phyloP scores from a whole-genome alignment of 305 asterid species.

The Rubia balearica region DNA sequence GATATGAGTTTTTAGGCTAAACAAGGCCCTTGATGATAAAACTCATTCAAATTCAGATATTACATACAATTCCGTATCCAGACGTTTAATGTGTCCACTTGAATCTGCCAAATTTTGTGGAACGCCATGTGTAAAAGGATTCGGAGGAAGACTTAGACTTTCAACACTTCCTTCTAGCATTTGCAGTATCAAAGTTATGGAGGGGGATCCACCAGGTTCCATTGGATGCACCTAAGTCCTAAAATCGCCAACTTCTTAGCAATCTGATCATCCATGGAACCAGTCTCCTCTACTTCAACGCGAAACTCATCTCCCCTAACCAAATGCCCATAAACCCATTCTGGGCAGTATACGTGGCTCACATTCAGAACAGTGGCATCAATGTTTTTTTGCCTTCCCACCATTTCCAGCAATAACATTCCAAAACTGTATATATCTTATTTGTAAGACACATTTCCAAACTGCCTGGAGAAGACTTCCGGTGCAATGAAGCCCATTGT shows the following conservation, averaged over 20 bases:
- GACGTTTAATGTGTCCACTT: background rate
- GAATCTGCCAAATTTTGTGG: background rate
- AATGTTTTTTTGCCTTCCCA: background rate
- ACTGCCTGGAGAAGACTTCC: conserved; percentile 3
- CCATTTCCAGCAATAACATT: conserved; percentile 1
- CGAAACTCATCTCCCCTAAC: background rate
- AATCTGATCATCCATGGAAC: background rate
- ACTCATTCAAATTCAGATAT: background rate
- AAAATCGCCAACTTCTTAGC: conserved; percentile 1
- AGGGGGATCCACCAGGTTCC: background rate
- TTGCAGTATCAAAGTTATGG: background rate
- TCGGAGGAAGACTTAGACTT: background rate
- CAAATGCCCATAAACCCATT: background rate
- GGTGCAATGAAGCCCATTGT: conserved; percentile 4
- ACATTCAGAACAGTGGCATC: background rate
- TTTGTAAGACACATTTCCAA: conserved; percentile 1
- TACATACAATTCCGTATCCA: background rate
- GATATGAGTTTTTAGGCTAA: background rate
- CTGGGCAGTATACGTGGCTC: background rate
- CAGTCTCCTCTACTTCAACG: background rate
- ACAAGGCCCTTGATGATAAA: background rate
- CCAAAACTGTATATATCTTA: background rate
- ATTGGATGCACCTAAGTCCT: conserved; percentile 3
- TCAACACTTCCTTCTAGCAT: background rate
- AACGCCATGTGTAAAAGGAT: background rate